These are phyloP conservation scores for Delitschia confertaspora DNA, from an alignment of 495 filamentous ascomycete genomes.

Conservation along the genomic window DNA sequence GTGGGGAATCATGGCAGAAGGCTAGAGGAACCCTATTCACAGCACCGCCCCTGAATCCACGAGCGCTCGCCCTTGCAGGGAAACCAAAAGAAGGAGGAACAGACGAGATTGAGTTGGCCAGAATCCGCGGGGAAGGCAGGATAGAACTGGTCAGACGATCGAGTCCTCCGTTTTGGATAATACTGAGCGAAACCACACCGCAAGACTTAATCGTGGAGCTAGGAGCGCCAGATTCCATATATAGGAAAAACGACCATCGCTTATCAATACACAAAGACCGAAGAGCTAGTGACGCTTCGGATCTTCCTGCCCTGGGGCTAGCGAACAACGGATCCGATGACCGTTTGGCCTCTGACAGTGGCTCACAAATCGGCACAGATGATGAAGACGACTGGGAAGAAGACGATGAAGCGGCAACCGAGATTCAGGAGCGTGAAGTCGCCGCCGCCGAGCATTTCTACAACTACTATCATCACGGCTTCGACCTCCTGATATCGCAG, in stretches of 20 bases:
- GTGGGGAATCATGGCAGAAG: constrained; percentile 80
- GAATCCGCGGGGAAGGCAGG: constrained; percentile 41
- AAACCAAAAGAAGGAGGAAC: constrained; percentile 56
- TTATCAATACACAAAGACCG: constrained; percentile 71
- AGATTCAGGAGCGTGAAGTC: constrained; percentile 34
- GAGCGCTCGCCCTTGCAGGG: constrained; percentile 45
- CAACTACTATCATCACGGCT: constrained; percentile 92
- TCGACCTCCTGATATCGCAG: constrained; percentile 85
- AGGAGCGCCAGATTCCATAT: constrained; percentile 90
- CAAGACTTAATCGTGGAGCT: constrained; percentile 86
- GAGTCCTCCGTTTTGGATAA: constrained; percentile 54
- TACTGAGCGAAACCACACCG: constrained; percentile 69
- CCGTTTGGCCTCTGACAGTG: constrained; percentile 18
- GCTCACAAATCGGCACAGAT: constrained; percentile 44
- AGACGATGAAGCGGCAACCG: constrained; percentile 52
- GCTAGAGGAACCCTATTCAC: constrained; percentile 67
- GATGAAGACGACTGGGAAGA: constrained; percentile 77
- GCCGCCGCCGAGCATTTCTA: constrained; percentile 67
- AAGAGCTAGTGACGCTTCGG: constrained; percentile 22
- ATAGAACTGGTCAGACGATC: constrained; percentile 64
- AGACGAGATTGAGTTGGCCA: constrained; percentile 73
- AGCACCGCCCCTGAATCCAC: constrained; percentile 57
- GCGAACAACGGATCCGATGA: constrained; percentile 26
- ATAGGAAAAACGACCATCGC: constrained; percentile 82
- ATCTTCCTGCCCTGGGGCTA: constrained; percentile 10